These are phyloP conservation scores for Dryadomyces quercus-mongolicae DNA, from an alignment of 2,329 filamentous ascomycete genomes.

Conservation along the genomic window DNA sequence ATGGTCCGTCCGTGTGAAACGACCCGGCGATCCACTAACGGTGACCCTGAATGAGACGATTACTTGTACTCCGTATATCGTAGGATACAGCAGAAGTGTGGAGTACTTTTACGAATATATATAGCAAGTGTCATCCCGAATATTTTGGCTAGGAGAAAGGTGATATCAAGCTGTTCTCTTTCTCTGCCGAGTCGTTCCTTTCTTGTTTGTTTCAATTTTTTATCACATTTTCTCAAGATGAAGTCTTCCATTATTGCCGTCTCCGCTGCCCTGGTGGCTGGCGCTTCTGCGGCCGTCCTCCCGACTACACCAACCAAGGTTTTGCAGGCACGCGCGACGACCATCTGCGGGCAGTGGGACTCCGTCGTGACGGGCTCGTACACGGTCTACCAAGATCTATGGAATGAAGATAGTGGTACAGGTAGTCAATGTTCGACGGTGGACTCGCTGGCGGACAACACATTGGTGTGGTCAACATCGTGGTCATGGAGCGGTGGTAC, in stretches of 20 bases:
- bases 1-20: neutral
- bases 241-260: neutral
- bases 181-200: neutral
- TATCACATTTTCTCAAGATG: neutral
- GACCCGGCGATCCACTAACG: neutral
- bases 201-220: neutral
- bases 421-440: conserved; percentile 31
- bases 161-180: neutral
- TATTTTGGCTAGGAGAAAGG: too few relatives aligned
- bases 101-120: neutral
- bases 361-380: conserved; percentile 21
- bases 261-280: conserved; percentile 1
- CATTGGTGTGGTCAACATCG: conserved; percentile 28
- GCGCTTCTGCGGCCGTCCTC: neutral
- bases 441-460: conserved; percentile 20
- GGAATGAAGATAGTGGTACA: conserved; percentile 26
- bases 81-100: neutral
- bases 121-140: too few relatives aligned
- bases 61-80: neutral
- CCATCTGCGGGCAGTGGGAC: conserved; percentile 10
- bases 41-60: too few relatives aligned
- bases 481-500: conserved; percentile 30
- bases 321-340: conserved; percentile 7
- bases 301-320: neutral
- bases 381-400: conserved; percentile 41